These are phyloP conservation scores for Brassica balearica DNA, from an alignment of 441 rosid species.

Conservation along the genomic window DNA sequence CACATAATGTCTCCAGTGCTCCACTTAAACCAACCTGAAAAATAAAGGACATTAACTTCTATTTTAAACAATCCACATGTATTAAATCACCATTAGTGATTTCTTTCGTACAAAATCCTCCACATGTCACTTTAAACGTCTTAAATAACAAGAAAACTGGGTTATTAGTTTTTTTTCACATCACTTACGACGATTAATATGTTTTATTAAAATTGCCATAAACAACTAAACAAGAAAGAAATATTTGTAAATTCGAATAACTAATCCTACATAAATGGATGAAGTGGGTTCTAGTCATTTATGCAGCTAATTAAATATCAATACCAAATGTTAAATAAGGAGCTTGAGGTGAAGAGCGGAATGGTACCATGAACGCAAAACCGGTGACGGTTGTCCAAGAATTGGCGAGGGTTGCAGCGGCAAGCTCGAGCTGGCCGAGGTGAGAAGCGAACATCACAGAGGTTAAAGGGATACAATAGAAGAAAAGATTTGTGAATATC, in stretches of 20 bases:
- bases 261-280: background rate
- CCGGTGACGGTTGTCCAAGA: constrained; percentile 89
- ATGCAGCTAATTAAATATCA: background rate
- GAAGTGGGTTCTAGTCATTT: background rate
- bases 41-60: background rate
- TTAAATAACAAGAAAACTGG: background rate
- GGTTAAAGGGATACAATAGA: constrained; percentile 58
- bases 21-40: constrained; percentile 68
- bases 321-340: background rate
- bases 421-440: constrained; percentile 76
- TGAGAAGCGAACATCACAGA: constrained; percentile 61
- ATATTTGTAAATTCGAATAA: background rate
- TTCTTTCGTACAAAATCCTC: background rate
- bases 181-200: background rate
- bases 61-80: background rate
- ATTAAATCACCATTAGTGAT: background rate
- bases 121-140: background rate
- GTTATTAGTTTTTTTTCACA: background rate
- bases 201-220: background rate
- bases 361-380: constrained; percentile 69
- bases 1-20: constrained; percentile 81
- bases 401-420: constrained; percentile 84
- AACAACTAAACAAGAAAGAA: background rate
- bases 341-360: background rate
- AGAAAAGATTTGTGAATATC: constrained; percentile 62